phyloP scores from a whole-genome alignment of 2,329 filamentous ascomycete genomes.

The Aspergillus pseudoviridinutans region DNA sequence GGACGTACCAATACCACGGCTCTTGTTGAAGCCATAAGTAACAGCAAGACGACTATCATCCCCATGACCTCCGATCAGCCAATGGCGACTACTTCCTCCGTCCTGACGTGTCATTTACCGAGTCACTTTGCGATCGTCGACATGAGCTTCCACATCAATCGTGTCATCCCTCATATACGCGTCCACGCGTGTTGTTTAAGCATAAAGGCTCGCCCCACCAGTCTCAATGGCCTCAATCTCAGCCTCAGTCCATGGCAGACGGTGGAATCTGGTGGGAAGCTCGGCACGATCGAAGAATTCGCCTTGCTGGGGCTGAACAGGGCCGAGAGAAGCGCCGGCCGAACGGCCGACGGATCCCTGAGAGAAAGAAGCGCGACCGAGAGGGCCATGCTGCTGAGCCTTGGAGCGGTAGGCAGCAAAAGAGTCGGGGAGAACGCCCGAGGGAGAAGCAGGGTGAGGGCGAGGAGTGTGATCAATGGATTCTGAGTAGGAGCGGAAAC shows the following conservation, averaged over 20 bases:
- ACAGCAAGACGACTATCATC: neutral
- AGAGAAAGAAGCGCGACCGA: slow-evolving; percentile 39
- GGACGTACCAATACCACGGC: neutral
- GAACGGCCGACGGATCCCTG: slow-evolving; percentile 53
- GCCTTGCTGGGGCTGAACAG: slow-evolving; percentile 66
- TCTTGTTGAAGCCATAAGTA: neutral
- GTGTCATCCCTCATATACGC: slow-evolving; percentile 12
- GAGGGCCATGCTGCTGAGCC: slow-evolving; percentile 63
- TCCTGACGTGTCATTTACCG: neutral
- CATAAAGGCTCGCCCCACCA: slow-evolving; percentile 70
- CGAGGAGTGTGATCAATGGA: slow-evolving; percentile 53
- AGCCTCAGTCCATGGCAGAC: slow-evolving; percentile 65
- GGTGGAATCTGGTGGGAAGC: slow-evolving; percentile 78
- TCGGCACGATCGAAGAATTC: slow-evolving; percentile 85
- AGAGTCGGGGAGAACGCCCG: slow-evolving; percentile 54
- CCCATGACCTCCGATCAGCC: neutral
- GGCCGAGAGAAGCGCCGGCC: slow-evolving; percentile 67
- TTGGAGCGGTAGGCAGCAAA: slow-evolving; percentile 61
- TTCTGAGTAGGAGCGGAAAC: slow-evolving; percentile 25
- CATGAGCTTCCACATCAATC: slow-evolving; percentile 10
- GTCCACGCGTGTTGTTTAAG: slow-evolving; percentile 31
- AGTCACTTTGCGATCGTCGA: neutral
- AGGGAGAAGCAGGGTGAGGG: slow-evolving; percentile 56
- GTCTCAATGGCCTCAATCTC: slow-evolving; percentile 97
- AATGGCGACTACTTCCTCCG: neutral